Percentiles rank a stretch among this genome's conserved stretches.
Conservation (phyloP, 257 asterid species). For the Verbascum thapsus region DNA sequence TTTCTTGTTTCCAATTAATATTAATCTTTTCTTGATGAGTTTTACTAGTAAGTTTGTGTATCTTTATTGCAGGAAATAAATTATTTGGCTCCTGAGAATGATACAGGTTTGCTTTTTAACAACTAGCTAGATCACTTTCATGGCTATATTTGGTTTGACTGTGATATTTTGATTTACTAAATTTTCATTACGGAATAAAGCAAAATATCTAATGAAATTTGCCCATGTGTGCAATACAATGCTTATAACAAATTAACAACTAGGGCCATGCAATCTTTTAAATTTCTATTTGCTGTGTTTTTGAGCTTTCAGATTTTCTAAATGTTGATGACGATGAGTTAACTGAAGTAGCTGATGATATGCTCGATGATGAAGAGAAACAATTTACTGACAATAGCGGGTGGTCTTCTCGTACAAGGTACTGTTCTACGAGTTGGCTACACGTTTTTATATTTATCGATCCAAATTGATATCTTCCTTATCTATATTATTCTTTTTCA, state of each 20-base stretch:
- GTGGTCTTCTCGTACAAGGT: slow-evolving; percentile 96
- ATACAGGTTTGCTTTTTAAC: slow-evolving; percentile 64
- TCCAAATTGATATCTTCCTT: no score
- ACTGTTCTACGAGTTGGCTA: slow-evolving; percentile 17
- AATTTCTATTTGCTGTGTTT: slow-evolving; percentile 6
- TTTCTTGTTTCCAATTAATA: not conserved
- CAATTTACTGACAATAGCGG: slow-evolving; percentile 66
- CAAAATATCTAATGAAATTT: no score
- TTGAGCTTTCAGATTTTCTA: slow-evolving; percentile 59
- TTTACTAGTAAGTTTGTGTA: slow-evolving; percentile 17
- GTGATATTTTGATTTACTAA: no score
- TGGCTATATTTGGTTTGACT: no score
- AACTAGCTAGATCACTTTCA: not conserved
- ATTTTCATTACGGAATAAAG: no score
- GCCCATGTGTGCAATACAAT: no score
- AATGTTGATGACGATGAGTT: slow-evolving; percentile 78
- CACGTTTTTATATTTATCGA: not conserved
- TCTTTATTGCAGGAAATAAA: slow-evolving; percentile 57
- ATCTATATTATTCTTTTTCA: no score
- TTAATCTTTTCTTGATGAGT: slow-evolving; percentile 5
- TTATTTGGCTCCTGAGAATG: slow-evolving; percentile 54
- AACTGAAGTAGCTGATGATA: slow-evolving; percentile 58
- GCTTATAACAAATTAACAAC: no score
- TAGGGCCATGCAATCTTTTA: no score
- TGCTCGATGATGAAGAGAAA: slow-evolving; percentile 53